These are phyloP conservation scores for Aegilops bicornis DNA, from an alignment of 176 grass and related monocot genomes.

Conservation along the genomic window DNA sequence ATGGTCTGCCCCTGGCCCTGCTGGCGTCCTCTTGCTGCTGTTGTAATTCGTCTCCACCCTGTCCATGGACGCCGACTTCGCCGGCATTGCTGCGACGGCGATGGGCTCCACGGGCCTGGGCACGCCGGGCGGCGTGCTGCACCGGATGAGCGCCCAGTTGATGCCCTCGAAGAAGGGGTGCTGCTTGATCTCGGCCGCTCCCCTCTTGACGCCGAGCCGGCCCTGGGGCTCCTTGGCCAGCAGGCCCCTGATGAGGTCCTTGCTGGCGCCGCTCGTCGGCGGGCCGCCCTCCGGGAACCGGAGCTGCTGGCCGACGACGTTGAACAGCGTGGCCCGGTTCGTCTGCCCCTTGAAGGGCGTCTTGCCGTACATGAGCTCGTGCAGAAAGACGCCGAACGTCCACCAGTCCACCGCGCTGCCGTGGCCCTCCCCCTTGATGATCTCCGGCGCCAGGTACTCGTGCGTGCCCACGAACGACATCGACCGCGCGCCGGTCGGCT, in stretches of 20 bases:
- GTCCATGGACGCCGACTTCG: slow-evolving; percentile 15
- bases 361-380: slow-evolving; percentile 71
- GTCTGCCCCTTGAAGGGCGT: slow-evolving; percentile 75
- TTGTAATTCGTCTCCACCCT: slow-evolving; percentile 20
- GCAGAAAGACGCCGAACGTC: slow-evolving; percentile 73
- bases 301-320: slow-evolving; percentile 77
- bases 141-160: slow-evolving; percentile 76
- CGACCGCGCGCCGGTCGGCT: slow-evolving; percentile 55
- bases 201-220: slow-evolving; percentile 60
- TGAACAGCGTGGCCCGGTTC: slow-evolving; percentile 69
- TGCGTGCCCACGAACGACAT: slow-evolving; percentile 79
- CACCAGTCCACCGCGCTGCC: slow-evolving; percentile 82
- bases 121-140: slow-evolving; percentile 64
- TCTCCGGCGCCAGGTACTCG: slow-evolving; percentile 69
- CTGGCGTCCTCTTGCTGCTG: slow-evolving; percentile 44
- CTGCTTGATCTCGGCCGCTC: slow-evolving; percentile 70
- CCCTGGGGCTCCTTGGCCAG: slow-evolving; percentile 64
- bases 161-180: slow-evolving; percentile 67
- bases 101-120: slow-evolving; percentile 43
- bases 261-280: slow-evolving; percentile 48
- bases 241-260: slow-evolving; percentile 56
- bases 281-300: slow-evolving; percentile 49
- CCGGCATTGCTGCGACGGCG: neutral
- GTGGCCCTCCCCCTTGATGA: slow-evolving; percentile 77
- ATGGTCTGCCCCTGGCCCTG: neutral